Conservation (phyloP, 129 eudicot species). For the Lonicera japonica region DNA sequence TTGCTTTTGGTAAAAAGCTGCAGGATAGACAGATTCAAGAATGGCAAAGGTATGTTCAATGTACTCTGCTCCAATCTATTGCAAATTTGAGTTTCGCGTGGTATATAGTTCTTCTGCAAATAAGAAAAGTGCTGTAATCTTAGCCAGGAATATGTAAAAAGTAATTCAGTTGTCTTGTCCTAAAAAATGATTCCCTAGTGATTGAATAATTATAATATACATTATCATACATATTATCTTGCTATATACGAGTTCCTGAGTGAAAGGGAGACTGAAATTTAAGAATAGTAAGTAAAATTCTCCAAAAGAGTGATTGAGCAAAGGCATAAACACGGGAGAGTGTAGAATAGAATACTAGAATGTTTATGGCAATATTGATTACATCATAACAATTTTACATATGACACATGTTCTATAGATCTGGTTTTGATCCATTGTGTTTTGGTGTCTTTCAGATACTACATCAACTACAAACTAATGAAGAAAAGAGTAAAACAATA, state of each 20-base stretch:
- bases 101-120: background rate
- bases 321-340: background rate
- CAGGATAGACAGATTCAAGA: conserved; percentile 90
- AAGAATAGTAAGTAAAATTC: background rate
- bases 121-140: background rate
- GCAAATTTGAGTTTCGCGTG: background rate
- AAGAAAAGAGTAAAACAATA: conserved; percentile 82
- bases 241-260: background rate
- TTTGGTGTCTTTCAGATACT: conserved; percentile 43
- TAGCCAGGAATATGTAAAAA: background rate
- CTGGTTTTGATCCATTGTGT: background rate
- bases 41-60: conserved; percentile 73
- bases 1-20: conserved; percentile 95
- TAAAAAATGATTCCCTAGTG: background rate
- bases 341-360: background rate
- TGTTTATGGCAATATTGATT: background rate
- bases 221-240: background rate
- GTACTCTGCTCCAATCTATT: background rate
- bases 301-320: background rate
- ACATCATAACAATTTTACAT: background rate
- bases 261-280: background rate
- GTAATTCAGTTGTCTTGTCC: background rate
- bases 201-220: background rate
- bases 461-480: conserved; percentile 88
- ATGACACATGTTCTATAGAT: background rate